Base-by-base conservation (phyloP, 441 rosid genomes). In the Pelargonium myrrhifolium region DNA sequence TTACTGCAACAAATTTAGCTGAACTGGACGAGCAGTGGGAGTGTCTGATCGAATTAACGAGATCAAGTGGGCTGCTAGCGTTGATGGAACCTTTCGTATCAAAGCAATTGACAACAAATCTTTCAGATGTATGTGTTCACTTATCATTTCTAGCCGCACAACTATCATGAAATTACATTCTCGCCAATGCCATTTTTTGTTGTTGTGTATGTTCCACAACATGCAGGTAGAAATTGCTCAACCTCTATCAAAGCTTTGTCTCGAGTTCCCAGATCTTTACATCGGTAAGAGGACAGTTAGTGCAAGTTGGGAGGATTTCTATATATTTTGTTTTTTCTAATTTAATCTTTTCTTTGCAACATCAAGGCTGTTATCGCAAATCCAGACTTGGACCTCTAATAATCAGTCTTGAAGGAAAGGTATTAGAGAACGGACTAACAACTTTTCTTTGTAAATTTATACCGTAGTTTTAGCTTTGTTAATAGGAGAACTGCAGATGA, bases 21-120 rank as follows among this genome's bases (percentile, higher is more conserved):
- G 97, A 94, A 81, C 86, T 95, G 67, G 85, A 89, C 64, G 77
- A 76, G 60, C 92, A 89, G 78, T 94, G 98, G 97, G 86, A 81
- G 66, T 90, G 98, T 83, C 74, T 92, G 82, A 81, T 80, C 1
- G 91, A 89, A 68, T 67, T 83, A 9, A 71, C 80, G 49, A 79
- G 71, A 79, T 76, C 87, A 15, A 71, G 71, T 68, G 86, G 85
- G 60, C 75, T 78, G 63, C 67, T 88, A 43, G 69, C 81, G 39
- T 69, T 80, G 64, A 69, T 71, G 77, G 87, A 88, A 73, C 88
- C 87, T 72, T 86, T 76, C 64, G 68, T 75, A 22, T 80, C 87
- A 45, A 87, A 85, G 79, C 67, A 43, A 71, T 55, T 92, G 70
- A 71, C 73, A 40, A 81, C 89, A 76, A 79, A 77, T 77, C 79